These are phyloP conservation scores for Mallotus repandus DNA, from an alignment of 441 rosid species.

Conservation along the genomic window DNA sequence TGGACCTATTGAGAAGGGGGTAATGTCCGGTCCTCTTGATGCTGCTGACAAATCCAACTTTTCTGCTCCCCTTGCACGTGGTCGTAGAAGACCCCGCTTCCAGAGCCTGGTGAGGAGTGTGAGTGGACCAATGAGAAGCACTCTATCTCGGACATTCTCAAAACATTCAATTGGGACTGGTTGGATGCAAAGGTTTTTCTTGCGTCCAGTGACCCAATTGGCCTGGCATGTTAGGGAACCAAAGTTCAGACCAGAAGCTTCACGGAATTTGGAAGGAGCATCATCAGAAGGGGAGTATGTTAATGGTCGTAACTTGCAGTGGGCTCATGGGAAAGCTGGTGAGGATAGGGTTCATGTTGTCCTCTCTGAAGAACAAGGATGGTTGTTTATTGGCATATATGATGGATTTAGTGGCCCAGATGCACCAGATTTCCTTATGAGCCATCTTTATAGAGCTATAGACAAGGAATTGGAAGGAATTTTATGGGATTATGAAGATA, in stretches of 20 bases:
- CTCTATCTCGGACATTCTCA: slow-evolving; percentile 79
- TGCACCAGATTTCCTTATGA: slow-evolving; percentile 94
- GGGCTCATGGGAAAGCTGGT: slow-evolving; percentile 99
- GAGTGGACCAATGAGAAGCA: slow-evolving; percentile 84
- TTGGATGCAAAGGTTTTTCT: slow-evolving; percentile 80
- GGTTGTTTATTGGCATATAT: slow-evolving; percentile 91
- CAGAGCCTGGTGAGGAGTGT: slow-evolving; percentile 77
- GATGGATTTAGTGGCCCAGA: slow-evolving; percentile 99
- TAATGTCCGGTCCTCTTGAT: slow-evolving; percentile 95
- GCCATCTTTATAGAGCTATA: slow-evolving; percentile 78
- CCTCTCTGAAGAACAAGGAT: slow-evolving; percentile 95
- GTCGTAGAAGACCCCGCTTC: slow-evolving; percentile 60
- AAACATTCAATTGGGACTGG: slow-evolving; percentile 62
- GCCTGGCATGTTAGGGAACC: slow-evolving; percentile 76
- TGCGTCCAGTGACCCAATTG: slow-evolving; percentile 64
- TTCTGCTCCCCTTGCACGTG: slow-evolving; percentile 84
- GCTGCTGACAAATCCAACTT: slow-evolving; percentile 71
- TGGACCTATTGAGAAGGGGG: slow-evolving; percentile 90
- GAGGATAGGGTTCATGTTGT: slow-evolving; percentile 97
- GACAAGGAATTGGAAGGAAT: slow-evolving; percentile 93
- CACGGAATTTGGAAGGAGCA: slow-evolving; percentile 54
- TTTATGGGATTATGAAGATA: slow-evolving; percentile 80
- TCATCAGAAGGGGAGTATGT: slow-evolving; percentile 55
- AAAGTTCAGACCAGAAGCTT: slow-evolving; percentile 58
- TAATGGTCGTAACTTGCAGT: slow-evolving; percentile 71